phyloP scores from a whole-genome alignment of 2,329 filamentous ascomycete genomes.

The Trichoderma atroviride region DNA sequence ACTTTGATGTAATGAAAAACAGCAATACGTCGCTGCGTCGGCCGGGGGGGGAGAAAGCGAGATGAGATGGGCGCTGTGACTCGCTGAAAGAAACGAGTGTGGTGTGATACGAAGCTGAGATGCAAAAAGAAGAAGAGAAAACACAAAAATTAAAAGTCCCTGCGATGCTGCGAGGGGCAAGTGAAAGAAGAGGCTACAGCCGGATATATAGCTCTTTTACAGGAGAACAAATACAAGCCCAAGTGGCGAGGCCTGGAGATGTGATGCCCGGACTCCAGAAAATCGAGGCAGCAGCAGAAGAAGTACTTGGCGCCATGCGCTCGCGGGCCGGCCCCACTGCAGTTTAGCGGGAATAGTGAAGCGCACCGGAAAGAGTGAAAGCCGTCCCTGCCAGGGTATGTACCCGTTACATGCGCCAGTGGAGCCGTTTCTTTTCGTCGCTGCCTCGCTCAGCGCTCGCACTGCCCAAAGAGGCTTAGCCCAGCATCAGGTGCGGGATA shows the following conservation, averaged over 20 bases:
- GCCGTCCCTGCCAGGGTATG: not conserved
- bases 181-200: not conserved
- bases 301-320: not conserved
- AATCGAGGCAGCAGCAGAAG: slow-evolving; percentile 16
- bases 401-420: not conserved
- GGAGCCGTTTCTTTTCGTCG: not conserved
- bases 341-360: not conserved
- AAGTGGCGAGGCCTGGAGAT: slow-evolving; percentile 16
- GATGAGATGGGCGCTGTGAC: slow-evolving; percentile 9
- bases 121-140: not conserved
- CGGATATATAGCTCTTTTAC: not conserved
- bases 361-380: slow-evolving; percentile 16
- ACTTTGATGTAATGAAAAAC: not conserved
- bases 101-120: not conserved
- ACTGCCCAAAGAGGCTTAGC: not conserved
- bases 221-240: not conserved
- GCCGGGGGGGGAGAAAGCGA: slow-evolving; percentile 1
- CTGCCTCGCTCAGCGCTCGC: not conserved
- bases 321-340: slow-evolving; percentile 15
- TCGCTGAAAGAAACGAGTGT: slow-evolving; percentile 8
- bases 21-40: not conserved
- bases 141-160: not conserved
- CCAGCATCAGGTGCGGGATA: not conserved
- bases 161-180: not conserved
- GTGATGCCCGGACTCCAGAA: not conserved